Percentiles rank a stretch among this genome's conserved stretches.
phyloP scores from a whole-genome alignment of 2,329 filamentous ascomycete genomes.

The Fusarium veterinarium region DNA sequence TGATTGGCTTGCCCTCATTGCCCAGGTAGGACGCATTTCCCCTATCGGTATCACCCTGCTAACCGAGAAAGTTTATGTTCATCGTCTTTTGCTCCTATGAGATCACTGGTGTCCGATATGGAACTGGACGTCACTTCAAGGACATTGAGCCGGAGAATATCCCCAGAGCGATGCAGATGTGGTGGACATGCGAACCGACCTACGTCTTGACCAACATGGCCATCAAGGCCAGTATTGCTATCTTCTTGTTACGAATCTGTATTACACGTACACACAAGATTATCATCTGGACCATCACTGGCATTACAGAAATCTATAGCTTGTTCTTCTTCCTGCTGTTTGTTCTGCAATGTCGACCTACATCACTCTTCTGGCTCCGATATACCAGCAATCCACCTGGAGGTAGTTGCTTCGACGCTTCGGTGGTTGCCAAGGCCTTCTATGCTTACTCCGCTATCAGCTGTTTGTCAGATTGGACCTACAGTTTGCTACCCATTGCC shows the following conservation, averaged over 20 bases:
- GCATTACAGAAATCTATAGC: slow-evolving; percentile 49
- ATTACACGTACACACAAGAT: slow-evolving; percentile 31
- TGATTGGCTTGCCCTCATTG: slow-evolving; percentile 49
- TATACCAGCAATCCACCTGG: slow-evolving; percentile 30
- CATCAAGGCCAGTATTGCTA: slow-evolving; percentile 54
- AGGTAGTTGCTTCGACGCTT: slow-evolving; percentile 1
- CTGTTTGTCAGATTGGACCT: slow-evolving; percentile 54
- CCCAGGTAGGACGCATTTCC: slow-evolving; percentile 43
- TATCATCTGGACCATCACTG: slow-evolving; percentile 10
- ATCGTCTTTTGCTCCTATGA: slow-evolving; percentile 8
- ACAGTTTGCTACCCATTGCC: slow-evolving; percentile 54
- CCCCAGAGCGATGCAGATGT: slow-evolving; percentile 49
- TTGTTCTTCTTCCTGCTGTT: slow-evolving; percentile 54
- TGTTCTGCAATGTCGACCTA: slow-evolving; percentile 54
- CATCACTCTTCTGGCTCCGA: slow-evolving; percentile 53
- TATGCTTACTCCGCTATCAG: slow-evolving; percentile 53
- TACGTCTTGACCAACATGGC: slow-evolving; percentile 52
- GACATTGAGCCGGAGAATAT: slow-evolving; percentile 12
- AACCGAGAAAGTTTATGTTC: slow-evolving; percentile 12
- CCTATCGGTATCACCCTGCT: not conserved
- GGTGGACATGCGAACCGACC: slow-evolving; percentile 56
- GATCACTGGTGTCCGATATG: slow-evolving; percentile 10
- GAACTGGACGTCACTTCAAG: slow-evolving; percentile 14
- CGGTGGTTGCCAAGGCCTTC: not conserved
- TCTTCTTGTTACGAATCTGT: slow-evolving; percentile 54